Evolutionary conservation across 352 stramenopile genomes (phyloP).

Genomic region (Hyaloperonospora brassicae): DNA sequence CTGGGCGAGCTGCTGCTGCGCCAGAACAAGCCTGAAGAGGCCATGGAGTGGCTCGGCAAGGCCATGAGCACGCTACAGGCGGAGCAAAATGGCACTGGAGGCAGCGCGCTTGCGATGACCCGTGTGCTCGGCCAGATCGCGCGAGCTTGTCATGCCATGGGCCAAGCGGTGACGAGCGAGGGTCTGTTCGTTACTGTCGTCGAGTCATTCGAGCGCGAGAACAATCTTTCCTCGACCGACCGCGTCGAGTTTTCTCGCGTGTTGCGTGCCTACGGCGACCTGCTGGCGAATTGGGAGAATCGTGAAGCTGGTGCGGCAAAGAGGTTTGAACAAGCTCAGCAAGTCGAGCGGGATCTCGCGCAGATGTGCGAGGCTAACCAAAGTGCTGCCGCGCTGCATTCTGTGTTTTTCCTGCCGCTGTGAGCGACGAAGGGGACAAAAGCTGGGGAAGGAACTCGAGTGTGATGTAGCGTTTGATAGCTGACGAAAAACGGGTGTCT

Average conservation of each 20-base stretch:
- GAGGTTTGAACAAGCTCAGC: conserved; percentile 34
- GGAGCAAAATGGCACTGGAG: conserved; percentile 36
- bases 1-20: conserved; percentile 55
- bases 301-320: conserved; percentile 35
- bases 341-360: conserved; percentile 30
- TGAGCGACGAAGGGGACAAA: conserved; percentile 12
- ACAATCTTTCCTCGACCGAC: conserved; percentile 42
- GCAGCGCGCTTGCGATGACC: conserved; percentile 47
- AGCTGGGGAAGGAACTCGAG: background rate
- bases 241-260: conserved; percentile 59
- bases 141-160: conserved; percentile 47
- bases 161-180: conserved; percentile 65
- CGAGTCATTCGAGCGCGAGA: conserved; percentile 60
- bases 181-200: conserved; percentile 61
- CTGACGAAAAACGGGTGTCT: background rate
- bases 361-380: conserved; percentile 25
- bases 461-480: background rate
- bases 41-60: conserved; percentile 62
- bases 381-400: conserved; percentile 30
- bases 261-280: conserved; percentile 47
- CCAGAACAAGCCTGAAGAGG: conserved; percentile 51
- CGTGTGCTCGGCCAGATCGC: conserved; percentile 64
- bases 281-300: conserved; percentile 53
- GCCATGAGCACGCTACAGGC: conserved; percentile 52
- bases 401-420: conserved; percentile 48